Evolutionary conservation across 495 filamentous ascomycete species (phyloP).

Genomic region (Tricharina praecox): DNA sequence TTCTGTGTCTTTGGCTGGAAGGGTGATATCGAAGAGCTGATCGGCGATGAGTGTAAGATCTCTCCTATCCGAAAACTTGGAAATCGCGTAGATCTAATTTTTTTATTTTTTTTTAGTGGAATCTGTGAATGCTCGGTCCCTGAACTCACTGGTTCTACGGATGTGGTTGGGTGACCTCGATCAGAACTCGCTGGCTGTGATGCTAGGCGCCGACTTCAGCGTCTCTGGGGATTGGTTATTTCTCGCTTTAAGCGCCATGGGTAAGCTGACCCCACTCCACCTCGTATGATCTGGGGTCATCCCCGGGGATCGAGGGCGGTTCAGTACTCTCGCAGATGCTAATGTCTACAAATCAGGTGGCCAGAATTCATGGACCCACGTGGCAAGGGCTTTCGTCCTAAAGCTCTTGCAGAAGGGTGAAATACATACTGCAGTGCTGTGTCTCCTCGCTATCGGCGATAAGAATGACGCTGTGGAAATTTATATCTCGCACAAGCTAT

Average conservation of each 20-base stretch:
- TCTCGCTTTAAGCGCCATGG: slow-evolving; percentile 76
- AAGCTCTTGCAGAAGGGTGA: slow-evolving; percentile 77
- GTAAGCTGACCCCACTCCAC: slow-evolving; percentile 25
- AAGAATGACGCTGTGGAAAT: slow-evolving; percentile 90
- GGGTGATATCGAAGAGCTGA: slow-evolving; percentile 62
- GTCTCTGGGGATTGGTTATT: slow-evolving; percentile 94
- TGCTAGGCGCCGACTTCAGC: slow-evolving; percentile 50
- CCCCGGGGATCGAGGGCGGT: not conserved
- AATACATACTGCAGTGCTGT: slow-evolving; percentile 76
- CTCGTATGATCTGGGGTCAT: not conserved
- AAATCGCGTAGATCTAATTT: no score
- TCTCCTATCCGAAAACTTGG: slow-evolving; percentile 11
- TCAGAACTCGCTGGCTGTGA: slow-evolving; percentile 25
- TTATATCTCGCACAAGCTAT: slow-evolving; percentile 79
- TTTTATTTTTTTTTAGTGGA: slow-evolving; percentile 20
- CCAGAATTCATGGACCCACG: slow-evolving; percentile 65
- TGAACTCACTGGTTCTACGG: slow-evolving; percentile 23
- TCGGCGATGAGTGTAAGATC: slow-evolving; percentile 61
- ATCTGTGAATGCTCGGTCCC: slow-evolving; percentile 25
- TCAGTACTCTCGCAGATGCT: no score
- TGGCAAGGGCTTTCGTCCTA: slow-evolving; percentile 84
- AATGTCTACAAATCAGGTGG: slow-evolving; percentile 35
- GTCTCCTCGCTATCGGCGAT: slow-evolving; percentile 81
- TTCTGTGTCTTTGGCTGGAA: slow-evolving; percentile 92
- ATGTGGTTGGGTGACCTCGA: slow-evolving; percentile 76